Evolutionary conservation across 768 basidiomycete species (phyloP).

Genomic region (Tricholomella constricta): DNA sequence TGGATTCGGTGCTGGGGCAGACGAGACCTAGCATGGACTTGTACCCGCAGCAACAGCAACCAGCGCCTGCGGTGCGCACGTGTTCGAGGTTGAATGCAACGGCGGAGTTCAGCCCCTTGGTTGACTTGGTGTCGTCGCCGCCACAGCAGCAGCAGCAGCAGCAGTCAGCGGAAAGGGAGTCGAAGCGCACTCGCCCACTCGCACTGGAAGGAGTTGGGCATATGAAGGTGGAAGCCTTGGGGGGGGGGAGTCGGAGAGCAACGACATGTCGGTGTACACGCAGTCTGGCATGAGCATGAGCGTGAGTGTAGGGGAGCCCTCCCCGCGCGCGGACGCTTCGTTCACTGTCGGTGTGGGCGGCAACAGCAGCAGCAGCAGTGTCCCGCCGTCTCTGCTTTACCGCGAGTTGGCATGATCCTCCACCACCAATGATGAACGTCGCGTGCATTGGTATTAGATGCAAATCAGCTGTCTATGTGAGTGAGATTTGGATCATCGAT

Average conservation of each 20-base stretch:
- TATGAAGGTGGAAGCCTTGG: neutral
- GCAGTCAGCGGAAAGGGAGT: too few species aligned
- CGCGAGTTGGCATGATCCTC: too few species aligned
- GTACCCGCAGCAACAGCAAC: too few species aligned
- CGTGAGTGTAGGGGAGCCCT: conserved; percentile 18
- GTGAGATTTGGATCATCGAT: too few species aligned
- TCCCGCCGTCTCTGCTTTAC: too few species aligned
- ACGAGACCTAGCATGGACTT: neutral
- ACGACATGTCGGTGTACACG: conserved; percentile 34
- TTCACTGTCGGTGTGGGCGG: neutral
- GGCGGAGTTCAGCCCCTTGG: conserved; percentile 10
- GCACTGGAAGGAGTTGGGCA: too few species aligned
- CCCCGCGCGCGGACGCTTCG: neutral
- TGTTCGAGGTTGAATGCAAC: conserved; percentile 8
- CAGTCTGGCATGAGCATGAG: conserved; percentile 34
- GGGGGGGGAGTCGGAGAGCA: too few species aligned
- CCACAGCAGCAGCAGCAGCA: neutral
- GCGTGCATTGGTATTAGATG: too few species aligned
- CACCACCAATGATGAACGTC: too few species aligned
- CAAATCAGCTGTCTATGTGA: conserved; percentile 44
- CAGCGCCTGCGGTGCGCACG: too few species aligned
- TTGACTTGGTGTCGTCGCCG: neutral
- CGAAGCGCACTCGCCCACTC: too few species aligned
- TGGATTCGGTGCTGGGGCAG: conserved; percentile 7
- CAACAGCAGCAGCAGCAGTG: too few species aligned